These are phyloP conservation scores for Aspergillus latus DNA, from an alignment of 2,329 filamentous ascomycete species.

Conservation along the genomic window DNA sequence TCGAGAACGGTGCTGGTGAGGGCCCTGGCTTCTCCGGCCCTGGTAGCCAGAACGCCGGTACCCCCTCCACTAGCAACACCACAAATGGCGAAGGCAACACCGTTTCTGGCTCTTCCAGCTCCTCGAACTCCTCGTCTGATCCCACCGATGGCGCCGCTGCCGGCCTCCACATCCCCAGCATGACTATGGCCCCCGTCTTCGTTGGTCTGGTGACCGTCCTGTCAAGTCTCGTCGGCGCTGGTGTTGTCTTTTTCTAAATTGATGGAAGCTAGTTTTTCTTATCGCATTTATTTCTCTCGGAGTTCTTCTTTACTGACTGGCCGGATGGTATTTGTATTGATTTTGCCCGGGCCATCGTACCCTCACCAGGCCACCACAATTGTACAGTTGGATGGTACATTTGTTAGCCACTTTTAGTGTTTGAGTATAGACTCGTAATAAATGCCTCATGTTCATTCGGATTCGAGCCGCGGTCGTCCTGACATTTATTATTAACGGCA, in stretches of 20 bases:
- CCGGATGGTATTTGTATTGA: conserved; percentile 3
- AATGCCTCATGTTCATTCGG: conserved; percentile 2
- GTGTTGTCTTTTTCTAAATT: conserved; percentile 34
- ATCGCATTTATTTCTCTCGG: conserved; percentile 6
- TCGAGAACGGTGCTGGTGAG: conserved; percentile 58
- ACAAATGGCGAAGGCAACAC: conserved; percentile 51
- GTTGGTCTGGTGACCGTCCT: conserved; percentile 53
- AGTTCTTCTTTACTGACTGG: conserved; percentile 6
- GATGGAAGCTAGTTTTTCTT: conserved; percentile 5
- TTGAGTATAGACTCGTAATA: conserved; percentile 10
- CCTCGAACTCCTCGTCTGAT: conserved; percentile 24
- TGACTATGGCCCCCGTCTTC: conserved; percentile 52
- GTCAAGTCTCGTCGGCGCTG: conserved; percentile 56
- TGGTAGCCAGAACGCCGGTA: conserved; percentile 58
- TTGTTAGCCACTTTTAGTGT: conserved; percentile 1
- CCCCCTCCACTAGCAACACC: conserved; percentile 49
- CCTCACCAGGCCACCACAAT: not conserved
- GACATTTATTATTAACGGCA: not conserved
- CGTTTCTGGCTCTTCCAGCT: conserved; percentile 19
- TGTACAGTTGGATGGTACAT: conserved; percentile 4
- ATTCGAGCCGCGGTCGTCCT: not conserved
- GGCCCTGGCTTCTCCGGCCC: conserved; percentile 56
- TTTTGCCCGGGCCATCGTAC: not conserved
- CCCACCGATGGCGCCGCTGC: conserved; percentile 46
- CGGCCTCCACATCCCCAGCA: conserved; percentile 45